These are phyloP conservation scores for Macrophomina phaseolina DNA, from an alignment of 2,329 filamentous ascomycete species.

Conservation along the genomic window DNA sequence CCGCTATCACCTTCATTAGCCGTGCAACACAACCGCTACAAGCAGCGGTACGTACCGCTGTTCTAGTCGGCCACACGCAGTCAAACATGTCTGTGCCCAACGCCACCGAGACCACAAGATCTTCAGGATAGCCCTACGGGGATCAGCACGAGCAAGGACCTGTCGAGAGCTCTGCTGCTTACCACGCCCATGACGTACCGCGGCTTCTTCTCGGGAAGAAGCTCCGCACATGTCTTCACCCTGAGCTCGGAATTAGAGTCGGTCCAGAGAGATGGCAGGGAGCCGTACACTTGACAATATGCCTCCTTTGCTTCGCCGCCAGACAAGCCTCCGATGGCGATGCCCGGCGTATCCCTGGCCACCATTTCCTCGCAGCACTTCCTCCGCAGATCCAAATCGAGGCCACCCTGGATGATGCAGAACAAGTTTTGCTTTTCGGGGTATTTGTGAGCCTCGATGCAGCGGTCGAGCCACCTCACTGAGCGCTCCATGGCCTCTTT, in stretches of 20 bases:
- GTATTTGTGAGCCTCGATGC: slow-evolving; percentile 86
- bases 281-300: slow-evolving; percentile 76
- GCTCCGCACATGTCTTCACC: slow-evolving; percentile 80
- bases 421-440: slow-evolving; percentile 89
- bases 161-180: background rate
- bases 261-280: slow-evolving; percentile 37
- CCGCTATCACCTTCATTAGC: slow-evolving; percentile 52
- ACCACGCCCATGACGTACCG: slow-evolving; percentile 96
- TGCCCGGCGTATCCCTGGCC: slow-evolving; percentile 87
- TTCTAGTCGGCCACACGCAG: slow-evolving; percentile 97
- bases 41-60: slow-evolving; percentile 64
- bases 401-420: slow-evolving; percentile 96
- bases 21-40: background rate
- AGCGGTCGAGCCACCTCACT: slow-evolving; percentile 93
- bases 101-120: slow-evolving; percentile 90
- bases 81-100: slow-evolving; percentile 99
- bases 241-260: background rate
- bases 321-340: slow-evolving; percentile 92
- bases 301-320: slow-evolving; percentile 94
- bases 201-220: slow-evolving; percentile 91
- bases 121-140: slow-evolving; percentile 79
- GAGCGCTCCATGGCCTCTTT: slow-evolving; percentile 93
- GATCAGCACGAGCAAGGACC: slow-evolving; percentile 13
- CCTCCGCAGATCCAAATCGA: slow-evolving; percentile 83
- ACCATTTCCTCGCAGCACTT: slow-evolving; percentile 90